phyloP scores from a whole-genome alignment of 768 basidiomycete genomes.

The Tricholoma flavovirens region DNA sequence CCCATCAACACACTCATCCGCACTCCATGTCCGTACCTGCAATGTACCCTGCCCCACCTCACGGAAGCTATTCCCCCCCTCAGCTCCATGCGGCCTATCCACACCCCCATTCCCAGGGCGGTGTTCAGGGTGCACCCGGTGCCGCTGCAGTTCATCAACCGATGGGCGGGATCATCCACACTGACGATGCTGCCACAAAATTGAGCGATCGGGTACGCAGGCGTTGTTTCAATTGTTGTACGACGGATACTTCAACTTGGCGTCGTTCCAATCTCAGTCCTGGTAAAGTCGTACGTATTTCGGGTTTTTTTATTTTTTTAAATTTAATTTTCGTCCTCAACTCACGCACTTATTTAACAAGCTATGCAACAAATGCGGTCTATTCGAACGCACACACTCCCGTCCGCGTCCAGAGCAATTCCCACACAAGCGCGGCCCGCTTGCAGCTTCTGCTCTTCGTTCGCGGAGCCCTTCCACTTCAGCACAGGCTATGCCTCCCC shows the following conservation, averaged over 20 bases:
- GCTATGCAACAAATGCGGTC: constrained; percentile 69
- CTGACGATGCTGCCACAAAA: constrained; percentile 79
- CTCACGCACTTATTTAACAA: constrained; percentile 18
- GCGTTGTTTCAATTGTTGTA: constrained; percentile 81
- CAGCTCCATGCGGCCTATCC: too few relatives aligned
- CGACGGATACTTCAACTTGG: constrained; percentile 83
- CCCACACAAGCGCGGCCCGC: constrained; percentile 71
- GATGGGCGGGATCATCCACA: constrained; percentile 44
- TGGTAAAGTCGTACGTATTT: constrained; percentile 62
- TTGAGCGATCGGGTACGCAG: constrained; percentile 70
- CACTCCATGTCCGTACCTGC: too few relatives aligned
- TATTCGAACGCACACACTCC: constrained; percentile 78
- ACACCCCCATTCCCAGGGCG: too few relatives aligned
- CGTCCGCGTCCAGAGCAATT: constrained; percentile 76
- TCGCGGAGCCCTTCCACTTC: constrained; percentile 43
- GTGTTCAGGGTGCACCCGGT: too few relatives aligned
- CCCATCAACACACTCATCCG: too few relatives aligned
- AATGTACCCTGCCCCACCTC: too few relatives aligned
- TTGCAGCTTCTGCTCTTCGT: constrained; percentile 46
- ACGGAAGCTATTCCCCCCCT: too few relatives aligned
- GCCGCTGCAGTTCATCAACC: too few relatives aligned
- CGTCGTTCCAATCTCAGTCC: constrained; percentile 69
- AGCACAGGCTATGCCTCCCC: background rate
- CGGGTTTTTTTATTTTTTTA: too few relatives aligned
- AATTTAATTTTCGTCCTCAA: constrained; percentile 24